A percentile compares a stretch with the other conserved stretches of the same genome.
phyloP scores from a whole-genome alignment of 257 asterid species.

The Nyctanthes arbortristis region DNA sequence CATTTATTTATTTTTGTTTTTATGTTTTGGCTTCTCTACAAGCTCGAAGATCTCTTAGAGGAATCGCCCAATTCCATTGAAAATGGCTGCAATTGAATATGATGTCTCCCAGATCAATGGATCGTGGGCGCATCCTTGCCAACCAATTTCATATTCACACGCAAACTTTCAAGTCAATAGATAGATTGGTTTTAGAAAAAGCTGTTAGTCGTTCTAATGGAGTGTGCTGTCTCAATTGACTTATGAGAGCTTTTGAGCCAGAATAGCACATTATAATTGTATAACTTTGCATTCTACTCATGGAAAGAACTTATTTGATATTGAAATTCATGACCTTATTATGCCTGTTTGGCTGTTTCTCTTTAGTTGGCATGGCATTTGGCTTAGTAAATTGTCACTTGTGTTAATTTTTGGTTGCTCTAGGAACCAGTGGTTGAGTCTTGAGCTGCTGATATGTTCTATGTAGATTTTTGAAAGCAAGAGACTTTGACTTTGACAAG shows the following conservation, averaged over 20 bases:
- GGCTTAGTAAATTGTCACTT: conserved; percentile 7
- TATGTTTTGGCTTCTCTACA: conserved; percentile 4
- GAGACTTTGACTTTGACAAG: conserved; percentile 64
- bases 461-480: conserved; percentile 82
- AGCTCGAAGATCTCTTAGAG: neutral
- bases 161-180: conserved; percentile 6
- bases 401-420: conserved; percentile 15
- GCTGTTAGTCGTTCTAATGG: neutral
- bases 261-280: neutral
- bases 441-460: conserved; percentile 15
- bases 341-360: neutral
- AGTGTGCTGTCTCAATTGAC: neutral
- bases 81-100: neutral
- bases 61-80: neutral
- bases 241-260: neutral
- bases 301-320: neutral
- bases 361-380: neutral
- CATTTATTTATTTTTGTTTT: conserved; percentile 14
- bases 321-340: neutral
- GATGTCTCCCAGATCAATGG: neutral
- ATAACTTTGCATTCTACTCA: neutral
- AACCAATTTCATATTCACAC: conserved; percentile 3
- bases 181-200: conserved; percentile 4
- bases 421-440: conserved; percentile 16
- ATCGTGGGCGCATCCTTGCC: conserved; percentile 5